A percentile compares a stretch with the other conserved stretches of the same genome.
These are phyloP conservation scores for Acacia acuminata DNA, from an alignment of 306 rosid genomes.

Conservation along the genomic window DNA sequence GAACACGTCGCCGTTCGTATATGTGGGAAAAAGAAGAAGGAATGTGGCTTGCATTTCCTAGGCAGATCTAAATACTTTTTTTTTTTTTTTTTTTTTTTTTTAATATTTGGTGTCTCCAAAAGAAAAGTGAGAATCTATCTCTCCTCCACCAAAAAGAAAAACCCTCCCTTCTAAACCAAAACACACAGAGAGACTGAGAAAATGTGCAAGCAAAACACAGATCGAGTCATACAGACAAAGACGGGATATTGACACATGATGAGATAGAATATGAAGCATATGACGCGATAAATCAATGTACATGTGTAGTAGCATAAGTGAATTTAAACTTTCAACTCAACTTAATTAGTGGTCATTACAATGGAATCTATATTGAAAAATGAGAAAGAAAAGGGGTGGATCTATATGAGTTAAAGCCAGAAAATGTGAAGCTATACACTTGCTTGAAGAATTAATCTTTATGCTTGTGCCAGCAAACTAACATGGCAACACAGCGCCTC, in stretches of 20 bases:
- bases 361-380: conserved; percentile 5
- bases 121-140: conserved; percentile 40
- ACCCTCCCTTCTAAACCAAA: conserved; percentile 1
- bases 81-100: background rate
- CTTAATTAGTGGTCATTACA: conserved; percentile 44
- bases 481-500: conserved; percentile 93
- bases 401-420: conserved; percentile 39
- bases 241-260: background rate
- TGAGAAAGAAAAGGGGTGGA: background rate
- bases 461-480: conserved; percentile 97
- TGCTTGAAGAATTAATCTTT: conserved; percentile 54
- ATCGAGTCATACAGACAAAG: background rate
- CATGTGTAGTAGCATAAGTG: background rate
- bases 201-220: background rate
- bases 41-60: conserved; percentile 74
- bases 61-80: conserved; percentile 46
- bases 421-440: conserved; percentile 10
- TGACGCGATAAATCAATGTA: conserved; percentile 17
- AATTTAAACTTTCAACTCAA: conserved; percentile 16
- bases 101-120: background rate
- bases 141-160: conserved; percentile 28
- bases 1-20: conserved; percentile 4
- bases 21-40: conserved; percentile 39
- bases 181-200: background rate
- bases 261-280: background rate